These are phyloP conservation scores for Lentinula novae-zelandiae DNA, from an alignment of 1,284 basidiomycete species.

Conservation along the genomic window DNA sequence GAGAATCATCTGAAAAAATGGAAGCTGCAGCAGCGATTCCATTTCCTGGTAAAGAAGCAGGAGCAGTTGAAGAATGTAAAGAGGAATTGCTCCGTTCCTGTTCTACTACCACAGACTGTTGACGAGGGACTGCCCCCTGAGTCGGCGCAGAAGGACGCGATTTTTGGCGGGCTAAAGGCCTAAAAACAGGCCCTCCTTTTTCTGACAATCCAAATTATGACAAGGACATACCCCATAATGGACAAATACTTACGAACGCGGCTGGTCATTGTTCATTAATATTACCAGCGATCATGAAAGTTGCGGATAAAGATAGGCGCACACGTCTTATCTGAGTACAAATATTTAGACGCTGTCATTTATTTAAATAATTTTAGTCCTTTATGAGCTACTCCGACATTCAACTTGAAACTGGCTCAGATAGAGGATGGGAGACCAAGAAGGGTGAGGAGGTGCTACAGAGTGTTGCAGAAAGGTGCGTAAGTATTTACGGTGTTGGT, in stretches of 20 bases:
- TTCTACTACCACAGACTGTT: neutral
- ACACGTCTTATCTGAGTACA: neutral
- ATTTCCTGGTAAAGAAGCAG: neutral
- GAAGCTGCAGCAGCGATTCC: neutral
- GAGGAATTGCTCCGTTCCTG: neutral
- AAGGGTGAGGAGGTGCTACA: conserved; percentile 37
- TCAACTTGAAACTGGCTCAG: conserved; percentile 49
- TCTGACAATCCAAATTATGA: conserved; percentile 36
- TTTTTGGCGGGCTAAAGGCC: conserved; percentile 56
- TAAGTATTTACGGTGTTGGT: neutral
- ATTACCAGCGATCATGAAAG: neutral
- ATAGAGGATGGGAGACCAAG: conserved; percentile 55
- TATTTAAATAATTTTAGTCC: neutral
- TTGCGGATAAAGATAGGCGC: neutral
- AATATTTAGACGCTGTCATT: neutral
- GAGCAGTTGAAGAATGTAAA: neutral
- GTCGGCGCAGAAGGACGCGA: conserved; percentile 24
- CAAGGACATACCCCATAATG: neutral
- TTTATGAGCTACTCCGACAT: conserved; percentile 24
- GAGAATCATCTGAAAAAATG: neutral
- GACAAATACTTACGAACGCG: conserved; percentile 63
- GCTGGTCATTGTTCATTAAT: conserved; percentile 52
- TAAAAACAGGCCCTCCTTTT: conserved; percentile 68
- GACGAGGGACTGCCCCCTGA: neutral
- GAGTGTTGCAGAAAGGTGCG: conserved; percentile 52